Evolutionary conservation across 805 yeast species (phyloP).

Genomic region (Metschnikowia vanudenii): DNA sequence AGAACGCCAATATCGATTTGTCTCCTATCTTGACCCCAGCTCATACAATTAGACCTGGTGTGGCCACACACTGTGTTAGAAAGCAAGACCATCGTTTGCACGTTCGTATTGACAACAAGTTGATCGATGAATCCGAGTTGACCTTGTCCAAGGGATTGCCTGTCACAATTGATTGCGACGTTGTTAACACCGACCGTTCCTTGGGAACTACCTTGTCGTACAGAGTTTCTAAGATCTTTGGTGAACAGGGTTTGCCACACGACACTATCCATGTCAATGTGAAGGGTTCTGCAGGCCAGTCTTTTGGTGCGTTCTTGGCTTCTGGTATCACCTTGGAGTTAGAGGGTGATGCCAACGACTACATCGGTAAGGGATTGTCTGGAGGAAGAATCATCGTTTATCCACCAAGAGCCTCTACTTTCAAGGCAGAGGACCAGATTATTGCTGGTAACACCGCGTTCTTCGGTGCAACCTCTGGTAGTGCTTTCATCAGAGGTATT

Average conservation of each 20-base stretch:
- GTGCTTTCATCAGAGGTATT: conserved; percentile 91
- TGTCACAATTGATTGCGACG: conserved; percentile 88
- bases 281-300: conserved; percentile 95
- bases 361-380: conserved; percentile 94
- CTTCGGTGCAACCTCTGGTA: conserved; percentile 96
- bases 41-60: conserved; percentile 94
- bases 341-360: conserved; percentile 97
- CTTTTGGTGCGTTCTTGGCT: conserved; percentile 96
- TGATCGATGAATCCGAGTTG: conserved; percentile 92
- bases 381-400: conserved; percentile 92
- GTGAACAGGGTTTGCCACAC: conserved; percentile 90
- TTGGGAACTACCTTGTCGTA: conserved; percentile 93
- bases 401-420: conserved; percentile 81
- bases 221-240: conserved; percentile 88
- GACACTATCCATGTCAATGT: conserved; percentile 94
- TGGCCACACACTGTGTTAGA: conserved; percentile 86
- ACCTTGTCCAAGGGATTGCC: conserved; percentile 97
- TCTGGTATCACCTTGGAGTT: conserved; percentile 93
- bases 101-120: conserved; percentile 90
- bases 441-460: conserved; percentile 96
- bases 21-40: conserved; percentile 96
- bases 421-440: conserved; percentile 94
- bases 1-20: conserved; percentile 87
- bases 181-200: conserved; percentile 94
- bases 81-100: conserved; percentile 94